Percentiles rank a stretch among this genome's conserved stretches.
phyloP scores from a whole-genome alignment of 2,329 filamentous ascomycete genomes.

The Diaporthe sp. region DNA sequence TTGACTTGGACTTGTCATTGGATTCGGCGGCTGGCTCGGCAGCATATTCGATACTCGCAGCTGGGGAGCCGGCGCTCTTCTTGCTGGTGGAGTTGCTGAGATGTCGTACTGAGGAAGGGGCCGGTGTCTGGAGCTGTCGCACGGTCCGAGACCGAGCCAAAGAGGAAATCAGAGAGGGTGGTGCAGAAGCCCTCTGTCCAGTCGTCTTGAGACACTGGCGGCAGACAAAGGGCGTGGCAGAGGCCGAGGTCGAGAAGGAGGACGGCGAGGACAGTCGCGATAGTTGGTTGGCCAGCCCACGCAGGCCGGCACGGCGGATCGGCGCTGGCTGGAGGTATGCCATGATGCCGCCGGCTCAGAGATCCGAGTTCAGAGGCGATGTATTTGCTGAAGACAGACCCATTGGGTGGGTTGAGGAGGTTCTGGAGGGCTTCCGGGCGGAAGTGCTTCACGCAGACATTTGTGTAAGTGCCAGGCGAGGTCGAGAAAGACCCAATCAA shows the following conservation, averaged over 20 bases:
- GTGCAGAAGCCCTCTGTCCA: neutral
- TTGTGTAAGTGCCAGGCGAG: neutral
- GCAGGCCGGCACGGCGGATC: conserved; percentile 31
- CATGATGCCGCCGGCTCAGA: conserved; percentile 36
- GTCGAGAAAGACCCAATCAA: neutral
- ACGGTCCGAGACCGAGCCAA: conserved; percentile 9
- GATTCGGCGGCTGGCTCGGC: conserved; percentile 15
- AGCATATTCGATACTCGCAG: conserved; percentile 22
- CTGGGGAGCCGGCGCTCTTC: conserved; percentile 27
- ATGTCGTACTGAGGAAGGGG: conserved; percentile 27
- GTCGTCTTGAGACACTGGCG: conserved; percentile 57
- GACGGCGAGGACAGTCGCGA: conserved; percentile 31
- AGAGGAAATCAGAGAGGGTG: conserved; percentile 24
- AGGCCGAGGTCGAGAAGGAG: conserved; percentile 30
- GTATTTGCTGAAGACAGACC: neutral
- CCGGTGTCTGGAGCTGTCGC: neutral
- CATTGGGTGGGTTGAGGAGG: neutral
- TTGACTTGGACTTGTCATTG: conserved; percentile 41
- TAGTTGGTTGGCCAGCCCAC: conserved; percentile 36
- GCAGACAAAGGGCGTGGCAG: conserved; percentile 56
- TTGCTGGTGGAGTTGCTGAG: conserved; percentile 37
- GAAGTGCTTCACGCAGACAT: neutral
- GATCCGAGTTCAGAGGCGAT: neutral
- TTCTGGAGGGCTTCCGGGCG: neutral
- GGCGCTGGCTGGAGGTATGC: conserved; percentile 38